Evolutionary conservation across 2,329 filamentous ascomycete genomes (phyloP).

Genomic region (Thielaviopsis populi): DNA sequence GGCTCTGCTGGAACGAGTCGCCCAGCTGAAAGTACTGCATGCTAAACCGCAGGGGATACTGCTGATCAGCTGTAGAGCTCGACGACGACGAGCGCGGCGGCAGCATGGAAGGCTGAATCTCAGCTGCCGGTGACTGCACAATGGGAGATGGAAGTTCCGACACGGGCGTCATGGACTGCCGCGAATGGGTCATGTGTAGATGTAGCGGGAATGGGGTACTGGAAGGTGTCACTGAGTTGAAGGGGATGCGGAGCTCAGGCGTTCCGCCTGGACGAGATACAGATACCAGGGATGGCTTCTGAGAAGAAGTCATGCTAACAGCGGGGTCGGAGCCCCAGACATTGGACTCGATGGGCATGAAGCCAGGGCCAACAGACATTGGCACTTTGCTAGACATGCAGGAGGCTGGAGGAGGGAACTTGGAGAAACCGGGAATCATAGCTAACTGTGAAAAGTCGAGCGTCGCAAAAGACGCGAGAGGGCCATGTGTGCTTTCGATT

Average conservation of each 20-base stretch:
- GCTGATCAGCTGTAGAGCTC: conserved; percentile 20
- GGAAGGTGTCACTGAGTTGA: background rate
- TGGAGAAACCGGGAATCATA: conserved; percentile 33
- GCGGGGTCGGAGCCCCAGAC: background rate
- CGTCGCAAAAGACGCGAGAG: conserved; percentile 29
- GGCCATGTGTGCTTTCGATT: conserved; percentile 27
- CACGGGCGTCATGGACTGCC: conserved; percentile 2
- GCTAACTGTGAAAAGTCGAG: conserved; percentile 31
- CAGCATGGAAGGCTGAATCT: background rate
- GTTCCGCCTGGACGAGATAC: background rate
- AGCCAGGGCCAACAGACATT: conserved; percentile 22
- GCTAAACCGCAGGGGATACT: conserved; percentile 36
- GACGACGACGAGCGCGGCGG: background rate
- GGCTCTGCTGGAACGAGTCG: conserved; percentile 28
- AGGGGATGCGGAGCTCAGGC: background rate
- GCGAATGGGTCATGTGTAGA: background rate
- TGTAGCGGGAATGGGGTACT: background rate
- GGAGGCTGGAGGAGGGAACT: conserved; percentile 21
- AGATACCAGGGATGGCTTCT: background rate
- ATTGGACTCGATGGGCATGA: conserved; percentile 19
- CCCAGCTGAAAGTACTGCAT: conserved; percentile 37
- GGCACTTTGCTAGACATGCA: conserved; percentile 14
- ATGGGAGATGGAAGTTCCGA: background rate
- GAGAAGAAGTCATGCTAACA: background rate
- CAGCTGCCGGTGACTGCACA: conserved; percentile 9